Percentiles rank a stretch among this genome's conserved stretches.
Conservation (phyloP, 169 alveolate genomes). For the Babesia ovata region DNA sequence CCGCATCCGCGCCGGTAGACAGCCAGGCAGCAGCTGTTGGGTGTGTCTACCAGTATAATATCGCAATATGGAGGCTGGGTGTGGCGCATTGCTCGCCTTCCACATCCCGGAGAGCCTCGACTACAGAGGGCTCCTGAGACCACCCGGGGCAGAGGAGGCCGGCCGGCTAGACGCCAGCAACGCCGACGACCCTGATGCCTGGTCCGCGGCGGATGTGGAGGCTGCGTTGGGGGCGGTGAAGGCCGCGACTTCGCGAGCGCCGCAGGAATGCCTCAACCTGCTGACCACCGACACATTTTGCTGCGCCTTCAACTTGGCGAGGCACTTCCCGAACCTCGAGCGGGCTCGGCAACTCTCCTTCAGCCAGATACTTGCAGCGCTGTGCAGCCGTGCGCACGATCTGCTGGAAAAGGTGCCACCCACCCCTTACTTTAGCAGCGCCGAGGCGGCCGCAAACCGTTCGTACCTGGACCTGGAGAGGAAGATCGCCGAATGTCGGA, state of each 20-base stretch:
- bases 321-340: constrained; percentile 50
- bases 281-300: constrained; percentile 46
- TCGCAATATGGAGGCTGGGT: constrained; percentile 39
- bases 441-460: constrained; percentile 31
- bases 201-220: constrained; percentile 57
- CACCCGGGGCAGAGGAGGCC: constrained; percentile 64
- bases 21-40: background rate
- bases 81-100: constrained; percentile 23
- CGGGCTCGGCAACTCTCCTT: constrained; percentile 33
- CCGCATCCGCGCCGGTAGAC: no score
- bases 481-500: constrained; percentile 1
- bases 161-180: constrained; percentile 59
- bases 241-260: constrained; percentile 23
- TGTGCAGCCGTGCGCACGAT: constrained; percentile 35
- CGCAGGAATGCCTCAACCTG: constrained; percentile 41
- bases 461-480: constrained; percentile 33
- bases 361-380: constrained; percentile 33
- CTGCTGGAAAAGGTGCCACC: constrained; percentile 58
- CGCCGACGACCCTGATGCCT: constrained; percentile 64
- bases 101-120: constrained; percentile 69
- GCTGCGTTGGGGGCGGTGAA: constrained; percentile 24
- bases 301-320: constrained; percentile 48
- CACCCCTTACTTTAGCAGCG: constrained; percentile 36
- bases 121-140: constrained; percentile 55
- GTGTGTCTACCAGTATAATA: no score